Evolutionary conservation across 2,329 filamentous ascomycete species (phyloP).

Genomic region (Aschersonia sp.): DNA sequence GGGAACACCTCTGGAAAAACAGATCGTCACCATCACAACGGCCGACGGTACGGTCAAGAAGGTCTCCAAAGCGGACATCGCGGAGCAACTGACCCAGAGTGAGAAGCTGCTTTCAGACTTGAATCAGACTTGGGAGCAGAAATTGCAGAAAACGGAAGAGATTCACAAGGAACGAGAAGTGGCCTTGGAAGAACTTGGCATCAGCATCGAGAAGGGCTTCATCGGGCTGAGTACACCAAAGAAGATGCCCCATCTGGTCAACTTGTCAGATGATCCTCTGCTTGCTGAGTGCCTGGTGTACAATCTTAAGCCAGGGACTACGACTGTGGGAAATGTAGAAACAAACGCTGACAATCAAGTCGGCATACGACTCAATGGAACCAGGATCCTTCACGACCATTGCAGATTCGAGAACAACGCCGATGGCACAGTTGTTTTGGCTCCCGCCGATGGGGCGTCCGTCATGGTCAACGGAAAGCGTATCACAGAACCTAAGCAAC

Average conservation of each 20-base stretch:
- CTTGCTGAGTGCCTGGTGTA: slow-evolving; percentile 94
- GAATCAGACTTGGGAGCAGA: slow-evolving; percentile 98
- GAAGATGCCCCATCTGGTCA: slow-evolving; percentile 98
- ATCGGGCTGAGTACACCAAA: slow-evolving; percentile 91
- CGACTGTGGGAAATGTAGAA: slow-evolving; percentile 88
- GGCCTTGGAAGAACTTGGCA: slow-evolving; percentile 88
- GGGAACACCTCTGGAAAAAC: slow-evolving; percentile 83
- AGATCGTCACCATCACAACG: slow-evolving; percentile 88
- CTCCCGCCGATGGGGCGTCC: slow-evolving; percentile 80
- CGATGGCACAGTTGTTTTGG: slow-evolving; percentile 82
- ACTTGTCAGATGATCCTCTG: slow-evolving; percentile 85
- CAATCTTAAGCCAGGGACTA: slow-evolving; percentile 90
- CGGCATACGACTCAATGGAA: slow-evolving; percentile 88
- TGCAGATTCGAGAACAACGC: slow-evolving; percentile 80
- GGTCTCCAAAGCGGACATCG: slow-evolving; percentile 95
- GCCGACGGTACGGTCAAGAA: slow-evolving; percentile 79
- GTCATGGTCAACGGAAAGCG: slow-evolving; percentile 97
- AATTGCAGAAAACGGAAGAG: slow-evolving; percentile 83
- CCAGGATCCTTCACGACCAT: slow-evolving; percentile 81
- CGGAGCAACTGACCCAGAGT: slow-evolving; percentile 87
- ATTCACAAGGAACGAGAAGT: slow-evolving; percentile 96
- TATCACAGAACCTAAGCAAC: slow-evolving; percentile 68
- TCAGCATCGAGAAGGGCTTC: slow-evolving; percentile 98
- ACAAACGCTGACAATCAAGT: slow-evolving; percentile 59
- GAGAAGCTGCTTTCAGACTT: slow-evolving; percentile 93